Evolutionary conservation across 331 rosid species (phyloP).

Genomic region (Erythrophleum ivorense): DNA sequence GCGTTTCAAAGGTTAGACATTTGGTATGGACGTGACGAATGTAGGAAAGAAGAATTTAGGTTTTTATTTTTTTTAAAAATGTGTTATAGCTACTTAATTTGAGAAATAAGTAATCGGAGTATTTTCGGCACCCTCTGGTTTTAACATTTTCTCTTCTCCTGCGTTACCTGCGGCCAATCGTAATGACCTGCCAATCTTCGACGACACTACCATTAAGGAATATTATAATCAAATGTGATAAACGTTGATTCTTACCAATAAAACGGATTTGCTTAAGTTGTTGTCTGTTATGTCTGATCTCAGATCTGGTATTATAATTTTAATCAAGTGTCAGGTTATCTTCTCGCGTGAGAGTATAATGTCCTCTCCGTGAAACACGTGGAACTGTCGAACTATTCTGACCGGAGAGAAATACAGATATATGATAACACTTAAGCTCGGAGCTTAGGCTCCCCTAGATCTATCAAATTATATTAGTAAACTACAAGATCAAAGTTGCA

Average conservation of each 20-base stretch:
- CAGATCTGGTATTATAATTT: neutral
- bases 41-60: neutral
- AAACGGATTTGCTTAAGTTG: too few relatives aligned
- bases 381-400: slow-evolving; percentile 4
- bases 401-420: neutral
- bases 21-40: neutral
- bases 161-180: slow-evolving; percentile 13
- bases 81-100: neutral
- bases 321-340: slow-evolving; percentile 12
- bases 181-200: neutral
- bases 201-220: neutral
- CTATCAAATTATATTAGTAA: slow-evolving; percentile 10
- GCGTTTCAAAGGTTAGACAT: neutral
- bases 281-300: neutral
- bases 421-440: neutral
- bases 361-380: slow-evolving; percentile 6
- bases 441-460: slow-evolving; percentile 16
- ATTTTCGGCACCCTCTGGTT: neutral
- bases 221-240: neutral
- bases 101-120: neutral
- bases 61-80: neutral
- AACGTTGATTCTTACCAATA: neutral
- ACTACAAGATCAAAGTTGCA: slow-evolving; percentile 1
- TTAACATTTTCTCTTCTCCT: neutral
- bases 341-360: neutral